Evolutionary conservation across 1,284 basidiomycete species (phyloP).

Genomic region (Irpex sp.): DNA sequence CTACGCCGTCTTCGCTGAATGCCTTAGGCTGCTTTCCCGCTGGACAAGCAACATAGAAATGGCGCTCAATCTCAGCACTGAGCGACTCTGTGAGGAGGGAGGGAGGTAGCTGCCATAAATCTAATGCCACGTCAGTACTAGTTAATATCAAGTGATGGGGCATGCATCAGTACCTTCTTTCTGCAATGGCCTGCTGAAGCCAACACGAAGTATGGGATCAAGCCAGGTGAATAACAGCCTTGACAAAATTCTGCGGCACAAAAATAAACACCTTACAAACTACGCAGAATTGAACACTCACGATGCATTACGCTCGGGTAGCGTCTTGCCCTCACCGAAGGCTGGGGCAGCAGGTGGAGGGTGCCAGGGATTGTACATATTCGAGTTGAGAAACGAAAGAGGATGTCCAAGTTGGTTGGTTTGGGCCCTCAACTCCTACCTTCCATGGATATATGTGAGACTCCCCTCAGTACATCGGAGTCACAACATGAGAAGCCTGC

Average conservation of each 20-base stretch:
- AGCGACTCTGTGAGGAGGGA: slow-evolving; percentile 34
- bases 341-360: slow-evolving; percentile 26
- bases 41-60: slow-evolving; percentile 47
- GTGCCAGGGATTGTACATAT: slow-evolving; percentile 25
- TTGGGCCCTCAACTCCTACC: too few species aligned
- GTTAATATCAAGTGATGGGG: background rate
- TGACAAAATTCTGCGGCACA: slow-evolving; percentile 34
- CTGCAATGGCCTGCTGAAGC: slow-evolving; percentile 52
- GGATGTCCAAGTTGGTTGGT: background rate
- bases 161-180: slow-evolving; percentile 41
- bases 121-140: slow-evolving; percentile 24
- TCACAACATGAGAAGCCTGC: background rate
- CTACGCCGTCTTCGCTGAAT: slow-evolving; percentile 20
- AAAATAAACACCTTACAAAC: background rate
- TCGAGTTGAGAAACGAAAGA: slow-evolving; percentile 3
- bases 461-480: too few species aligned
- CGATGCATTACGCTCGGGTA: slow-evolving; percentile 75
- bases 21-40: slow-evolving; percentile 40
- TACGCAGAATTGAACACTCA: slow-evolving; percentile 27
- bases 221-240: slow-evolving; percentile 49
- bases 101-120: slow-evolving; percentile 49
- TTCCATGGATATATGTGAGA: too few species aligned
- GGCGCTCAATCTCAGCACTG: slow-evolving; percentile 38
- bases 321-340: slow-evolving; percentile 83
- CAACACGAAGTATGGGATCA: slow-evolving; percentile 47